A percentile compares a stretch with the other conserved stretches of the same genome.
Conservation (phyloP, 805 yeast genomes). For the Monosporozyma aquatica region DNA sequence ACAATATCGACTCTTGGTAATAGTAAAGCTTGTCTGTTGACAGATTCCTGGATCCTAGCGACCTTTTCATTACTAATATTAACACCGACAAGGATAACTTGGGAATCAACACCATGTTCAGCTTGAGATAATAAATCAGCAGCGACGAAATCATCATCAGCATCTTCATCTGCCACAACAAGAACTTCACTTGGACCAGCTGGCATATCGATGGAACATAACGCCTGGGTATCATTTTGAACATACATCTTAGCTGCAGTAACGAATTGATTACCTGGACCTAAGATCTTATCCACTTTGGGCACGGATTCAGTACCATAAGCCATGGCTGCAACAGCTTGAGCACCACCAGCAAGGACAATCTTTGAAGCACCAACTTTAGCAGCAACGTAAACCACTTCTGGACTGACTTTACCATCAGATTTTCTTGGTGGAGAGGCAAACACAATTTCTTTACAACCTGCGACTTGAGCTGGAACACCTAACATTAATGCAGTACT, state of each 20-base stretch:
- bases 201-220: slow-evolving; percentile 98
- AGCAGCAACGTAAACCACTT: slow-evolving; percentile 94
- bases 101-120: slow-evolving; percentile 97
- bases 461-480: slow-evolving; percentile 97
- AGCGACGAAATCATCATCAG: slow-evolving; percentile 96
- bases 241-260: slow-evolving; percentile 98
- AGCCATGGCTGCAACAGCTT: slow-evolving; percentile 98
- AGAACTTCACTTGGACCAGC: slow-evolving; percentile 99
- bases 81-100: slow-evolving; percentile 85
- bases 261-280: slow-evolving; percentile 98
- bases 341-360: slow-evolving; percentile 98
- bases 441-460: slow-evolving; percentile 81
- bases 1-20: slow-evolving; percentile 92
- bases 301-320: slow-evolving; percentile 91
- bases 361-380: slow-evolving; percentile 87
- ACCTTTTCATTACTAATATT: slow-evolving; percentile 53
- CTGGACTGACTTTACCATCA: slow-evolving; percentile 91
- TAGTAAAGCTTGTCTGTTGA: slow-evolving; percentile 69
- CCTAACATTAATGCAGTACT: slow-evolving; percentile 98
- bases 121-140: slow-evolving; percentile 94
- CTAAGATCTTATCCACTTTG: slow-evolving; percentile 92
- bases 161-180: slow-evolving; percentile 80
- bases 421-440: slow-evolving; percentile 89
- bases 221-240: slow-evolving; percentile 88
- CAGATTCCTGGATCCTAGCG: slow-evolving; percentile 67